Base-by-base conservation (phyloP, 2,329 filamentous ascomycete species). In the Penicillium vulpinum region DNA sequence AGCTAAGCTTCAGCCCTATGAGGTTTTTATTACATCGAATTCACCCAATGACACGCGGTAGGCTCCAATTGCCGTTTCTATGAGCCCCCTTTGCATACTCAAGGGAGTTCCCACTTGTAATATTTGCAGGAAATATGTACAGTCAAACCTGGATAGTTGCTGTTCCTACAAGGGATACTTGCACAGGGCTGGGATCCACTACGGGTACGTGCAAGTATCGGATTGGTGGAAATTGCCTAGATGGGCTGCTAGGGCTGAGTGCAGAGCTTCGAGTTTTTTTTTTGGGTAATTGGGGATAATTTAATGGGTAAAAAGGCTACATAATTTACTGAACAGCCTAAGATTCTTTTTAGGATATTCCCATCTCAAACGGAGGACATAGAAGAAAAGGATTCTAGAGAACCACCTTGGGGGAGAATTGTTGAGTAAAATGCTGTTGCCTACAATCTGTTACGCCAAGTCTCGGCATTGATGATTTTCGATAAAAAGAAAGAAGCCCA, bases 1-100 rank as follows among this genome's bases (percentile, higher is more conserved):
- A 50, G 65, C 57, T 57, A 68, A 70, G 60, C 65, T 60, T 70
- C 69, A 71, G 69, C 69, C 69, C 69, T 70, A 71, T 66, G 56
- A 52, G 67, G 67, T n/a, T 51, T 39, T 55, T 18, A 51, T 56
- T 48, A 16, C 36, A 41, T 49, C 38, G 47, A 11, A 11, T 45
- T 46, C 31, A 49, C 35, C 28, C 26, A 51, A 43, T 44, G 11
- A 51, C 6, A 41, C 9, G 9, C 21, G 33, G 24, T 28, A 39
- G 7, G 13, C n/a, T 52, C 36, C 28, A 41, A 51, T 50, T 43
- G 33, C 50, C 50, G 41, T 41, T 43, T 31, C 49, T 29, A n/a
- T 35, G 3, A 13, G 10, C 18, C 26, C 39, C 46, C 56, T 56
- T 59, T 56, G 15, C 49, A 21, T 56, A 8, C 29, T 43, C 24